Conservation (phyloP, 108 stramenopile species). For the Nitzschia palea region DNA sequence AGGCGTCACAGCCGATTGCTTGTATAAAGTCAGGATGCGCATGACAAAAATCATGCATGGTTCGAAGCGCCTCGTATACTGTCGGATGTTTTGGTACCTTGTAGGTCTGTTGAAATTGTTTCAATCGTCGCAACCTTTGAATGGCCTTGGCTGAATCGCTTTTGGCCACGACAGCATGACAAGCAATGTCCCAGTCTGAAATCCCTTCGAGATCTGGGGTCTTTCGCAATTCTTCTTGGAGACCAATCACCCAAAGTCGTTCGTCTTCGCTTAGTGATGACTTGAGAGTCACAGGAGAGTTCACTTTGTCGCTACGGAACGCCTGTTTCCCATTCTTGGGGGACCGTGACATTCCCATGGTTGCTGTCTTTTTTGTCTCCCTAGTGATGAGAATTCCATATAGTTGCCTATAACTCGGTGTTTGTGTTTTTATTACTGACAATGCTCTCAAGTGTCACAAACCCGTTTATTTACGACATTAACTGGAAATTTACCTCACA, state of each 20-base stretch:
- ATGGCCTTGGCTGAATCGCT: neutral
- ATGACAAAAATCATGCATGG: constrained; percentile 5
- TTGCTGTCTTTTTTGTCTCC: no score
- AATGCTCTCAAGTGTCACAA: no score
- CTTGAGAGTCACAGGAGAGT: neutral
- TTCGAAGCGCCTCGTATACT: constrained; percentile 2
- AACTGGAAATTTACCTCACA: no score
- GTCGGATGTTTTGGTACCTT: neutral
- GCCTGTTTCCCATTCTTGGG: neutral
- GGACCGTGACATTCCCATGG: no score
- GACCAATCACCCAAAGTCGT: constrained; percentile 5
- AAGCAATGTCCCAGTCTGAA: constrained; percentile 18
- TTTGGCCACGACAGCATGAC: constrained; percentile 20
- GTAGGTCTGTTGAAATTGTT: constrained; percentile 11
- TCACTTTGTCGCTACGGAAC: neutral
- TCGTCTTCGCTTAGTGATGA: neutral
- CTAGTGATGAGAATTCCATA: no score
- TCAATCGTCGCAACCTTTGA: constrained; percentile 5
- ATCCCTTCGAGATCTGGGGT: neutral
- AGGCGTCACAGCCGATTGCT: constrained; percentile 7
- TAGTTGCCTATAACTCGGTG: no score
- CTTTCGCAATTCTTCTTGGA: constrained; percentile 1
- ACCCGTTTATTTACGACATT: no score
- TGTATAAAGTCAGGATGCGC: constrained; percentile 22
- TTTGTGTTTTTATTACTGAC: no score